Percentiles rank a stretch among this genome's conserved stretches.
These are phyloP conservation scores for Ziziphus jujuba DNA, from an alignment of 306 rosid species.

Conservation along the genomic window DNA sequence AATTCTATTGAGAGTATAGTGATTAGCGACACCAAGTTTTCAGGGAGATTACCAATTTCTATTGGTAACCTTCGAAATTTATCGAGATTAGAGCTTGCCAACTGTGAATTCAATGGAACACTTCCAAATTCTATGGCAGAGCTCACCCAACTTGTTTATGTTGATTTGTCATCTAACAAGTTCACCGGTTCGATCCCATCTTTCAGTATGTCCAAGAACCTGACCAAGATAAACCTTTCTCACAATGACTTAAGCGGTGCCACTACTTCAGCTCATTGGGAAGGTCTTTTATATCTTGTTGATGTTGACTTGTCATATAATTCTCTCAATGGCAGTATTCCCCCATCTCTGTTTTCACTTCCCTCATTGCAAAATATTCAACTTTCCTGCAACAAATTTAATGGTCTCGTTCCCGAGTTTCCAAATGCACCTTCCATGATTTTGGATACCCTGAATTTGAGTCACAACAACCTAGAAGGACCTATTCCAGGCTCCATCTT, in stretches of 20 bases:
- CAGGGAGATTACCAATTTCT: constrained; percentile 26
- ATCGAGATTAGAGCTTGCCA: constrained; percentile 9
- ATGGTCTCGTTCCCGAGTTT: too few species aligned
- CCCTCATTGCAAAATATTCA: constrained; percentile 7
- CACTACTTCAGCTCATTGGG: constrained; percentile 15
- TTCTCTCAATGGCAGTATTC: constrained; percentile 24
- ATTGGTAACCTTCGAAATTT: constrained; percentile 20
- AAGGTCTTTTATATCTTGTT: constrained; percentile 3
- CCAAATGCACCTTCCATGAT: too few species aligned
- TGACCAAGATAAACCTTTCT: constrained; percentile 4
- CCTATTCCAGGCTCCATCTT: constrained; percentile 25
- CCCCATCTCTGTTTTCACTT: constrained; percentile 14
- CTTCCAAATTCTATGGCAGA: constrained; percentile 25
- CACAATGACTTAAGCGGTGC: constrained; percentile 19
- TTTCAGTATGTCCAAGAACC: constrained; percentile 11
- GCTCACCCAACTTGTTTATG: constrained; percentile 9
- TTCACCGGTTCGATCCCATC: constrained; percentile 33
- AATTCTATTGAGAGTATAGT: too few species aligned
- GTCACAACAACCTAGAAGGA: constrained; percentile 46
- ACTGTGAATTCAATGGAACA: constrained; percentile 22
- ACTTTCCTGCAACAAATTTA: too few species aligned
- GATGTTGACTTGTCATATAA: not conserved
- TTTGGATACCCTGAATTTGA: too few species aligned
- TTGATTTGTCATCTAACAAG: constrained; percentile 8
- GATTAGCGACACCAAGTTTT: constrained; percentile 4